Conservation (phyloP, 768 basidiomycete species). For the Sarcomyxa edulis region DNA sequence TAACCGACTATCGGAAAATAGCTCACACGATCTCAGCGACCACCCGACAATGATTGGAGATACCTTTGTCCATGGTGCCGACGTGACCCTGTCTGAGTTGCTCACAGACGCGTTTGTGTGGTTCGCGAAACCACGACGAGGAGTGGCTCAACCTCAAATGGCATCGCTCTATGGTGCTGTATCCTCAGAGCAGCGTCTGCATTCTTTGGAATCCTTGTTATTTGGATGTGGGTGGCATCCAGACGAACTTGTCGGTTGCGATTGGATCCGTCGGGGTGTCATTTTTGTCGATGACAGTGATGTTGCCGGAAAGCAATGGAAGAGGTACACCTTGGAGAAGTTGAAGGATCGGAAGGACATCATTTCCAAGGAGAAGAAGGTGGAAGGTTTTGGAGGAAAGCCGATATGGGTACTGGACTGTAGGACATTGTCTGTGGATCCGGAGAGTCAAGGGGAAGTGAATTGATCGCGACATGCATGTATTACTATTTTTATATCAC, state of each 20-base stretch:
- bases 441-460: too few relatives aligned
- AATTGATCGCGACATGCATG: too few relatives aligned
- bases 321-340: conserved; percentile 7
- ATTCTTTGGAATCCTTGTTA: conserved; percentile 40
- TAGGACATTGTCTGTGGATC: conserved; percentile 7
- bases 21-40: too few relatives aligned
- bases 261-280: conserved; percentile 23
- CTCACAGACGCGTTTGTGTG: not conserved
- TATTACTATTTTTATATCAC: too few relatives aligned
- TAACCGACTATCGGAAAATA: too few relatives aligned
- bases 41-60: too few relatives aligned
- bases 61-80: too few relatives aligned
- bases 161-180: too few relatives aligned
- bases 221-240: conserved; percentile 45
- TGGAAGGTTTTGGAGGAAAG: conserved; percentile 4
- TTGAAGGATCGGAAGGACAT: conserved; percentile 5
- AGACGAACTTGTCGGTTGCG: conserved; percentile 1
- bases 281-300: conserved; percentile 30
- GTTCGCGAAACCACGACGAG: conserved; percentile 7
- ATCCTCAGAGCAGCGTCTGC: conserved; percentile 26
- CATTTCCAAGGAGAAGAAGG: not conserved
- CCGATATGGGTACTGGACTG: conserved; percentile 8
- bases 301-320: conserved; percentile 10
- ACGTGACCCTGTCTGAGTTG: too few relatives aligned
- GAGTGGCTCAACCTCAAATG: conserved; percentile 13